Evolutionary conservation across 176 grass and related monocot species (phyloP).

Genomic region (bread wheat (Triticum aestivum)): DNA sequence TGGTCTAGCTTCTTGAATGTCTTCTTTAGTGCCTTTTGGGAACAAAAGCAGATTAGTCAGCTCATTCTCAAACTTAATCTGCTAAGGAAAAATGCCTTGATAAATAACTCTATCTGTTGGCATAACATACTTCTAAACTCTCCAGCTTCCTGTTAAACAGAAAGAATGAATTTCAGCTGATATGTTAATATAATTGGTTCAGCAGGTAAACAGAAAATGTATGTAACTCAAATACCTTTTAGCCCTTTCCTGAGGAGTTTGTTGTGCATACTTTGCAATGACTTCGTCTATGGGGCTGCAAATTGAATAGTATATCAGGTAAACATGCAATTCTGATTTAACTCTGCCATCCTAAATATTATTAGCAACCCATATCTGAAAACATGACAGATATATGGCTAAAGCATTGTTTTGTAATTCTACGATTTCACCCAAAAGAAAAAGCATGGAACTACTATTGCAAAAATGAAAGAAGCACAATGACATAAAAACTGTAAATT

Average conservation of each 20-base stretch:
- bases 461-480: neutral
- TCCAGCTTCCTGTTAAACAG: constrained; percentile 59
- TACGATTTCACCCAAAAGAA: neutral
- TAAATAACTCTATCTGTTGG: neutral
- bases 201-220: neutral
- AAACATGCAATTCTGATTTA: neutral
- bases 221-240: constrained; percentile 50
- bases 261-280: constrained; percentile 59
- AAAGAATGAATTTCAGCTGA: neutral
- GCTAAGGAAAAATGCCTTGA: neutral
- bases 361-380: neutral
- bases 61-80: constrained; percentile 13
- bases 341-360: neutral
- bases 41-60: constrained; percentile 27
- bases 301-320: neutral
- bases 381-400: neutral
- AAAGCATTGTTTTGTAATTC: neutral
- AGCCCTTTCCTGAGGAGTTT: constrained; percentile 75
- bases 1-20: constrained; percentile 91
- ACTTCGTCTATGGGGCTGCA: constrained; percentile 63
- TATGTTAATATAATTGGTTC: neutral
- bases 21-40: constrained; percentile 62
- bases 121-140: constrained; percentile 66
- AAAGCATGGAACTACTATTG: neutral
- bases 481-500: neutral